Evolutionary conservation across 2,329 filamentous ascomycete species (phyloP).

Genomic region (Daldinia sp.): DNA sequence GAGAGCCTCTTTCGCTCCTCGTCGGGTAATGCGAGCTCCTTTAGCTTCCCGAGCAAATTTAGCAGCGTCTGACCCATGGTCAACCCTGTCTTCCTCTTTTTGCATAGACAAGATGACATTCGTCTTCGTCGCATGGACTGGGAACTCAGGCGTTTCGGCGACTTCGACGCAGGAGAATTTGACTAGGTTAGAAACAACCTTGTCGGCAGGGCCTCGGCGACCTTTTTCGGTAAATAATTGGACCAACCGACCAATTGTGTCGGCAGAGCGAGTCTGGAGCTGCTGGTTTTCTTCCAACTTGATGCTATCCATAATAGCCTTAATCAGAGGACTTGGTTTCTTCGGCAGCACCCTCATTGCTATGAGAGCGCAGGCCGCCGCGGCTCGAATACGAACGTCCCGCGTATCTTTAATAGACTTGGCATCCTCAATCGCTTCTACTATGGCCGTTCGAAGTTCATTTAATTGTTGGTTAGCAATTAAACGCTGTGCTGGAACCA

Average conservation of each 20-base stretch:
- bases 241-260: slow-evolving; percentile 85
- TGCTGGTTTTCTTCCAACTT: slow-evolving; percentile 93
- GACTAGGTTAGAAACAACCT: slow-evolving; percentile 93
- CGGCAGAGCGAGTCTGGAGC: slow-evolving; percentile 85
- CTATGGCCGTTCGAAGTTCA: slow-evolving; percentile 76
- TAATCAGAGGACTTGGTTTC: slow-evolving; percentile 92
- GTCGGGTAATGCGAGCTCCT: slow-evolving; percentile 86
- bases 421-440: slow-evolving; percentile 80
- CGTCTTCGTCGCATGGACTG: slow-evolving; percentile 79
- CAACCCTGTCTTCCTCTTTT: slow-evolving; percentile 95
- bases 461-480: slow-evolving; percentile 81
- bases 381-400: slow-evolving; percentile 85
- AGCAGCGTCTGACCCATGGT: slow-evolving; percentile 83
- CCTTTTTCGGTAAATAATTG: slow-evolving; percentile 82
- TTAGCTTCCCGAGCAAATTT: slow-evolving; percentile 91
- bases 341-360: slow-evolving; percentile 89
- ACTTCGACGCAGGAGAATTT: slow-evolving; percentile 99
- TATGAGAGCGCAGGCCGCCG: slow-evolving; percentile 86
- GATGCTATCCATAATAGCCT: slow-evolving; percentile 97
- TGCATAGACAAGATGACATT: slow-evolving; percentile 89
- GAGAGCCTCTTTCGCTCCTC: slow-evolving; percentile 92
- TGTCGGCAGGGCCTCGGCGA: slow-evolving; percentile 87
- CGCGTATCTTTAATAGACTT: slow-evolving; percentile 79
- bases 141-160: slow-evolving; percentile 95
- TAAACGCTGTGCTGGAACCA: slow-evolving; percentile 87